Evolutionary conservation across 352 stramenopile genomes (phyloP), one percentile per base, ranked within the genome.

Genomic region (Phytophthora podocarpi): DNA sequence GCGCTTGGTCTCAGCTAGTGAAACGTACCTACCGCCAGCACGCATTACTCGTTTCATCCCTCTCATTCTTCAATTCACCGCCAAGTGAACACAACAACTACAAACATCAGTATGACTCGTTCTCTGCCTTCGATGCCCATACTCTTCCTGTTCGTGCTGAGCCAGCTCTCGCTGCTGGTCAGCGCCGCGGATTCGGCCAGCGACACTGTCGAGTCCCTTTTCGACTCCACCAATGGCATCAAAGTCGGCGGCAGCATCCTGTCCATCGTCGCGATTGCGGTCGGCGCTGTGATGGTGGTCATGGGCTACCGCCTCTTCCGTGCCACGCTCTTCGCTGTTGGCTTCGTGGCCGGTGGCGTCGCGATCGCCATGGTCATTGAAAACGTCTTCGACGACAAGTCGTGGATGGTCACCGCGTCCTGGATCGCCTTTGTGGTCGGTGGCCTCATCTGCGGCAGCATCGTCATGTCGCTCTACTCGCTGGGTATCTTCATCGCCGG

Each of bases 291-390:
- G 10, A 65, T 74, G 69, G 40, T 72, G 3, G 41, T 54, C n/a
- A 65, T 75, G 28, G 85, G 85, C 45, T 92, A 92, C 64, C 76
- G 78, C 12, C 56, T 90, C 43, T 85, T 92, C 57, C 76, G 81
- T 5, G 52, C 41, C 20, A 64, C 81, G 16, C 71, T 91, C 27
- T 89, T 91, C 37, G 52, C 76, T 15, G 61, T 72, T 15, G 80
- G 78, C 15, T 89, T 89, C 54, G 59, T 77, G n/a, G 59, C 73
- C 21, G 82, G 78, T 27, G 74, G 79, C 12, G 74, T 89, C 8
- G 39, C 53, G 0, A 27, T 85, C 20, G 76, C 77, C 2, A 66
- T 76, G 15, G 30, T 74, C 23, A 63, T 73, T 3, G 81, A 89
- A 45, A 23, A 70, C 23, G 32, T 82, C 13, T 82, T 80, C 46